Evolutionary conservation across 768 basidiomycete genomes (phyloP).

Genomic region (Daedalea quercina): DNA sequence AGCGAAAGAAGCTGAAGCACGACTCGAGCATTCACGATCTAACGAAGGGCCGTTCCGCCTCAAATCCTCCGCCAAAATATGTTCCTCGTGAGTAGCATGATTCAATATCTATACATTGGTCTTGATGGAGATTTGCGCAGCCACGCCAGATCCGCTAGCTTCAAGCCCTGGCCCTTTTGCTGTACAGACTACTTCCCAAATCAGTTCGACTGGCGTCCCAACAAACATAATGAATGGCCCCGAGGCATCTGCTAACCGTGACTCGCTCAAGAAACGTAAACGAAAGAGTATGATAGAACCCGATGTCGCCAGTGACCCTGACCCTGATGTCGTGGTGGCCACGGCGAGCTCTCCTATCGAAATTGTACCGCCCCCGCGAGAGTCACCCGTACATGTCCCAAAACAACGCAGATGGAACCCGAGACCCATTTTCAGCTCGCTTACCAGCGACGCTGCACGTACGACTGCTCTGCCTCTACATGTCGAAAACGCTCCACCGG

Average conservation of each 20-base stretch:
- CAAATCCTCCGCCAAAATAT: background rate
- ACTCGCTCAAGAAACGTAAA: background rate
- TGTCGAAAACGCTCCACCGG: background rate
- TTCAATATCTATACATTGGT: background rate
- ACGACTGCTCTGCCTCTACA: too few relatives aligned
- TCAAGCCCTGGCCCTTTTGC: too few relatives aligned
- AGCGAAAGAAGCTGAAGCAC: background rate
- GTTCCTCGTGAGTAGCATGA: background rate
- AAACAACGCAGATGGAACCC: too few relatives aligned
- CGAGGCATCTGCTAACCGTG: too few relatives aligned
- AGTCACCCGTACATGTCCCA: too few relatives aligned
- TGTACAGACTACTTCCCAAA: background rate
- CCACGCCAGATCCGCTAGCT: background rate
- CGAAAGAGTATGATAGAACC: background rate
- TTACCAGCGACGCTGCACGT: too few relatives aligned
- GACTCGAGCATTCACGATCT: background rate
- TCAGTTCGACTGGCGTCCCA: too few relatives aligned
- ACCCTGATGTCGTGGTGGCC: background rate
- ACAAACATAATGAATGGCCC: too few relatives aligned
- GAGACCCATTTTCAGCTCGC: too few relatives aligned
- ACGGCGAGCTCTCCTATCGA: too few relatives aligned
- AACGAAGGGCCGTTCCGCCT: background rate
- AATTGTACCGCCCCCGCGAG: too few relatives aligned
- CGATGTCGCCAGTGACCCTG: background rate
- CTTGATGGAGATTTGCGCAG: background rate